Conservation (phyloP, 345 rosid genomes). For the Murraya koenigii region DNA sequence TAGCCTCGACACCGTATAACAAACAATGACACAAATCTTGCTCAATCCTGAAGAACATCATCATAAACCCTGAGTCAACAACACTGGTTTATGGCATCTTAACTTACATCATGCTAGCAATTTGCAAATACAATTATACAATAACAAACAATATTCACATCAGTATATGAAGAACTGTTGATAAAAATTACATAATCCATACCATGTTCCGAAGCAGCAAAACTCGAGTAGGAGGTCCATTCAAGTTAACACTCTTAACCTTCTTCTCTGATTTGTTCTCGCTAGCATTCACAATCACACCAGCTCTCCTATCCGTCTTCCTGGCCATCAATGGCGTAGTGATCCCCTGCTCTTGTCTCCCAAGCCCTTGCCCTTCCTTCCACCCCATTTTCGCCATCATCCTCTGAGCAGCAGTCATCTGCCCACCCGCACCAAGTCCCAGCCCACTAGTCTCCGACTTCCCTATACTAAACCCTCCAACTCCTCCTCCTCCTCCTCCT, state of each 20-base stretch:
- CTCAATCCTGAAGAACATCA: neutral
- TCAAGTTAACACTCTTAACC: conserved; percentile 81
- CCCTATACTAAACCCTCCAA: conserved; percentile 62
- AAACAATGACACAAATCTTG: neutral
- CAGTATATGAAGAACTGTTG: neutral
- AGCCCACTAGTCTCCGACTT: conserved; percentile 87
- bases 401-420: conserved; percentile 99
- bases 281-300: conserved; percentile 93
- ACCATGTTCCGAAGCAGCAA: conserved; percentile 95
- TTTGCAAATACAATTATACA: neutral
- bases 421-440: conserved; percentile 97
- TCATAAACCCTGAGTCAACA: neutral
- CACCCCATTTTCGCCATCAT: conserved; percentile 99
- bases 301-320: conserved; percentile 97
- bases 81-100: neutral
- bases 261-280: conserved; percentile 80
- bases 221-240: conserved; percentile 83
- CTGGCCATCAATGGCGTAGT: conserved; percentile 96
- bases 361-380: conserved; percentile 99
- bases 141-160: neutral
- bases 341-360: conserved; percentile 93
- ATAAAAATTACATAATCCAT: conserved; percentile 8
- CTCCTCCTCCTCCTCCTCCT: neutral
- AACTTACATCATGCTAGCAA: neutral
- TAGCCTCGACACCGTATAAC: neutral